Evolutionary conservation across 2,329 filamentous ascomycete species (phyloP).

Genomic region (Grosmannia serpens): DNA sequence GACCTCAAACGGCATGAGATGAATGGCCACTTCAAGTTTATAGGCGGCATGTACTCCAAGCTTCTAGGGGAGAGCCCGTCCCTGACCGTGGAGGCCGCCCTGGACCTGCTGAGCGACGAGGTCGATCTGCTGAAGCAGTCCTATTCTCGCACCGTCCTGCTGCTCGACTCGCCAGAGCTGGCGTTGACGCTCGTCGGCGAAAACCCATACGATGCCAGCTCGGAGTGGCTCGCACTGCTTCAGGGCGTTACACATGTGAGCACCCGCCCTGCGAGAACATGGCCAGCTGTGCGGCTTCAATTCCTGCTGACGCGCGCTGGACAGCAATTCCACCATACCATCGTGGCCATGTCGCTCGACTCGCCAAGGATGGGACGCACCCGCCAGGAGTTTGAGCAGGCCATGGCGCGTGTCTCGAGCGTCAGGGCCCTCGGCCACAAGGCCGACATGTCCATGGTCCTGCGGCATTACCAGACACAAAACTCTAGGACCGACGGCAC

Average conservation of each 20-base stretch:
- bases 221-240: conserved; percentile 5
- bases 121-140: conserved; percentile 1
- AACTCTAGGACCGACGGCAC: conserved; percentile 8
- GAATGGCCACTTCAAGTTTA: conserved; percentile 7
- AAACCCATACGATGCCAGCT: neutral
- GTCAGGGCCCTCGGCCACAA: conserved; percentile 5
- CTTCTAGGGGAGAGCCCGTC: conserved; percentile 5
- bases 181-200: conserved; percentile 3
- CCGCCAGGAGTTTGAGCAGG: neutral
- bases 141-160: conserved; percentile 6
- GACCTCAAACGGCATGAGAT: conserved; percentile 7
- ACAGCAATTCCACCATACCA: conserved; percentile 11
- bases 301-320: neutral
- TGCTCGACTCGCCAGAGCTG: conserved; percentile 11
- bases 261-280: neutral
- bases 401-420: conserved; percentile 4
- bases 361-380: conserved; percentile 1
- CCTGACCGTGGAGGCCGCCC: conserved; percentile 2
- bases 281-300: neutral
- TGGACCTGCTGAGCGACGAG: conserved; percentile 8
- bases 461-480: conserved; percentile 1
- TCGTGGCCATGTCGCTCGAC: conserved; percentile 6
- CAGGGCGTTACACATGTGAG: conserved; percentile 6
- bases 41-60: conserved; percentile 6
- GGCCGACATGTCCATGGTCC: conserved; percentile 8